A percentile compares a stretch with the other conserved stretches of the same genome.
Evolutionary conservation across 1,284 basidiomycete species (phyloP).

Genomic region (Apiotrichum gamsii): DNA sequence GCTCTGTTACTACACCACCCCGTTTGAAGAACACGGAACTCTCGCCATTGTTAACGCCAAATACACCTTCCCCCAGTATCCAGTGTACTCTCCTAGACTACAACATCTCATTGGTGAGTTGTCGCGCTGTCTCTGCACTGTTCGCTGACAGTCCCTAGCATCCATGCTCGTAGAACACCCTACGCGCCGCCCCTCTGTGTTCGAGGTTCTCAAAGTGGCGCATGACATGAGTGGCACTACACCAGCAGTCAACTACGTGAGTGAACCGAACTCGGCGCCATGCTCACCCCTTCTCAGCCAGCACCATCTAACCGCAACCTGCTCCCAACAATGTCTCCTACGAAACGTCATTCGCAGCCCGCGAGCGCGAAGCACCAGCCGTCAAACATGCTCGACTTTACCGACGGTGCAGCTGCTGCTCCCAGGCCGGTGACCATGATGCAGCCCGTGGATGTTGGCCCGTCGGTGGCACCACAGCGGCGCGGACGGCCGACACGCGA

Average conservation of each 20-base stretch:
- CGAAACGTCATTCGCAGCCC: too few species aligned
- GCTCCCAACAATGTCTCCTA: too few species aligned
- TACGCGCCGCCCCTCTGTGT: slow-evolving; percentile 68
- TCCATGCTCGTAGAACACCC: slow-evolving; percentile 86
- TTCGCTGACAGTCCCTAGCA: slow-evolving; percentile 51
- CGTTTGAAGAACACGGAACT: slow-evolving; percentile 94
- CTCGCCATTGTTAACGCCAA: slow-evolving; percentile 94
- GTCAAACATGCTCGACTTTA: slow-evolving; percentile 47
- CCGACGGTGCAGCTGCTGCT: slow-evolving; percentile 21
- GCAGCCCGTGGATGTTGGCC: too few species aligned
- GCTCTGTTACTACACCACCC: slow-evolving; percentile 96
- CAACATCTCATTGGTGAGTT: slow-evolving; percentile 76
- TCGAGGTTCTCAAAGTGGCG: slow-evolving; percentile 68
- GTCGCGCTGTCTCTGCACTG: too few species aligned
- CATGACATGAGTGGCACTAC: slow-evolving; percentile 77
- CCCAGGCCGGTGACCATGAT: not conserved
- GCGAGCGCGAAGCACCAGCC: too few species aligned
- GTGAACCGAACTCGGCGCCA: not conserved
- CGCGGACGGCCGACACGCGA: slow-evolving; percentile 42
- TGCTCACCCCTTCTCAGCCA: too few species aligned
- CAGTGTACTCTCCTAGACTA: slow-evolving; percentile 81
- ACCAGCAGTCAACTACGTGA: slow-evolving; percentile 63
- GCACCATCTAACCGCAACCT: slow-evolving; percentile 26
- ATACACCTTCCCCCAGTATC: slow-evolving; percentile 88
- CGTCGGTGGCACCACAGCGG: slow-evolving; percentile 39